Percentiles rank a stretch among this genome's conserved stretches.
phyloP scores from a whole-genome alignment of 768 basidiomycete species.

The Ephemerocybe angulata region DNA sequence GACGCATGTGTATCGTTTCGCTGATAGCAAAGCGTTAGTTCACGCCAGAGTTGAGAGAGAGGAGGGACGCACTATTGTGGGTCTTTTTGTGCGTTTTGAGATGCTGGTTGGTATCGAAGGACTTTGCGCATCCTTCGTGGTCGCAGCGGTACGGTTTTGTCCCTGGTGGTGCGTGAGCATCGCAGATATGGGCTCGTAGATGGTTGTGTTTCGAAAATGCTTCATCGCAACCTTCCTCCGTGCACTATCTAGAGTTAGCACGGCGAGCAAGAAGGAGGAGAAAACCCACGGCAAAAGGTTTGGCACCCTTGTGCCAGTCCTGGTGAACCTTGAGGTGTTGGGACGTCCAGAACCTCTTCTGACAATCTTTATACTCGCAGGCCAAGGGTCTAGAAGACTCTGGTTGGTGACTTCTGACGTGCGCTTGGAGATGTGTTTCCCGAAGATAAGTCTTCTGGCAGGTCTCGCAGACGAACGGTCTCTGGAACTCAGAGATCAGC shows the following conservation, averaged over 20 bases:
- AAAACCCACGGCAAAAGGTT: constrained; percentile 69
- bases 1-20: constrained; percentile 81
- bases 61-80: no score
- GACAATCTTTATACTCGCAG: constrained; percentile 64
- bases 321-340: constrained; percentile 80
- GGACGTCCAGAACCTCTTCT: constrained; percentile 88
- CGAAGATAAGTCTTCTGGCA: constrained; percentile 85
- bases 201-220: constrained; percentile 82
- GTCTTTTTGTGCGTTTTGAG: constrained; percentile 74
- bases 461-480: constrained; percentile 73
- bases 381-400: constrained; percentile 60
- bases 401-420: constrained; percentile 71
- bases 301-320: constrained; percentile 68
- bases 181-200: constrained; percentile 70
- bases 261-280: no score
- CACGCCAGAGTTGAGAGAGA: no score
- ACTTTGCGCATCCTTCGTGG: constrained; percentile 72
- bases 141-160: constrained; percentile 82
- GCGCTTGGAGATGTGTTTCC: constrained; percentile 84
- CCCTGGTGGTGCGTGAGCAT: constrained; percentile 71
- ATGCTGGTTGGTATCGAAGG: constrained; percentile 79
- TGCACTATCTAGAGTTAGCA: no score
- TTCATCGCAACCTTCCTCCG: constrained; percentile 54
- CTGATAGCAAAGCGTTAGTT: no score
- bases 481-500: constrained; percentile 55